These are phyloP conservation scores for Metschnikowia gelsemii DNA, from an alignment of 805 yeast genomes.

Conservation along the genomic window DNA sequence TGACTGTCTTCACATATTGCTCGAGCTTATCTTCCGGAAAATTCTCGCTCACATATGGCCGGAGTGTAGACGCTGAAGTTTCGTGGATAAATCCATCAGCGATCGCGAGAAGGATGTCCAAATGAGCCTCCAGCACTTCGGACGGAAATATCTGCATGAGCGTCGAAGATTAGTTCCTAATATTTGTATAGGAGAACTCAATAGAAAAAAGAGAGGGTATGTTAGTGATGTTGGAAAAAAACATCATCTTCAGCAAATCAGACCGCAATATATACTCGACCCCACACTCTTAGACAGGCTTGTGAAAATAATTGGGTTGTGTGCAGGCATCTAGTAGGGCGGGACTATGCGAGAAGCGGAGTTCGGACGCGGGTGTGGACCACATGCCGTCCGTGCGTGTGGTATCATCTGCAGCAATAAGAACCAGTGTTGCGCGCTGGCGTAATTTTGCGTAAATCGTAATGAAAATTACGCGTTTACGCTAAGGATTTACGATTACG, in stretches of 20 bases:
- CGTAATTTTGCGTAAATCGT: too few species aligned
- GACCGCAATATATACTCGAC: slow-evolving; percentile 1
- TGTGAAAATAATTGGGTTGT: slow-evolving; percentile 1
- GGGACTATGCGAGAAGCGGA: slow-evolving; percentile 5
- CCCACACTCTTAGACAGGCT: slow-evolving; percentile 4
- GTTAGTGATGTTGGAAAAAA: neutral
- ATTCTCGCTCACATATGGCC: slow-evolving; percentile 25
- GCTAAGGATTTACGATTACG: too few species aligned
- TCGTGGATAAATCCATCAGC: slow-evolving; percentile 39
- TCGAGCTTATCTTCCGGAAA: slow-evolving; percentile 30
- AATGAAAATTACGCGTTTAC: too few species aligned
- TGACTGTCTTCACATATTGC: slow-evolving; percentile 24
- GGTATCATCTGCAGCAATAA: neutral
- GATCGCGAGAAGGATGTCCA: slow-evolving; percentile 29
- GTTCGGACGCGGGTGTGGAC: neutral
- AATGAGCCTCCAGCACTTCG: slow-evolving; percentile 24
- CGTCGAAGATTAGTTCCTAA: neutral
- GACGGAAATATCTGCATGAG: slow-evolving; percentile 12
- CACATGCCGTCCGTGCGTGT: neutral
- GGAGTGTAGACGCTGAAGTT: slow-evolving; percentile 28
- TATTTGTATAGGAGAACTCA: neutral
- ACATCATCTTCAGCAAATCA: neutral
- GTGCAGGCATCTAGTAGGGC: neutral
- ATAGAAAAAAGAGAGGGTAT: neutral
- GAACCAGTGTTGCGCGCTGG: too few species aligned